phyloP scores from a whole-genome alignment of 768 basidiomycete genomes.

The Amanita subjunquillea region DNA sequence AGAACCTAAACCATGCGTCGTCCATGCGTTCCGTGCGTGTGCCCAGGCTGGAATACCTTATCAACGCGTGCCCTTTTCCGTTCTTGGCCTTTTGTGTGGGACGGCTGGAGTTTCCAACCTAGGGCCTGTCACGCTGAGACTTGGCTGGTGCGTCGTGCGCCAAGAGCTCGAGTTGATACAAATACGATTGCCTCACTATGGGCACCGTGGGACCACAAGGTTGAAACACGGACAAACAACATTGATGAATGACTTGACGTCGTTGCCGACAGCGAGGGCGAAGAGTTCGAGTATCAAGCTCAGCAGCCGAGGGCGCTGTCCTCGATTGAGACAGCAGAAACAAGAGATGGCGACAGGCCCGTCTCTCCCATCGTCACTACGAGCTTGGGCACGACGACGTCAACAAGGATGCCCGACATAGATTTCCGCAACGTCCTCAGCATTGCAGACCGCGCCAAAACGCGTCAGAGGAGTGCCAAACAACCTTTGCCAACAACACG shows the following conservation, averaged over 20 bases:
- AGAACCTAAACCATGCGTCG: too few relatives aligned
- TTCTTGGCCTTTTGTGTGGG: too few relatives aligned
- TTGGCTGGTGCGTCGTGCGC: too few relatives aligned
- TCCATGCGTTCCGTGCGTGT: too few relatives aligned
- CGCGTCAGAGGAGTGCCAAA: conserved; percentile 31
- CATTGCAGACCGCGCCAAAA: conserved; percentile 53
- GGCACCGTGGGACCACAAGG: too few relatives aligned
- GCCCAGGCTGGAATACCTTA: too few relatives aligned
- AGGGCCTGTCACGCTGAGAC: too few relatives aligned
- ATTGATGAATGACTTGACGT: neutral
- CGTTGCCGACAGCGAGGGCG: conserved; percentile 4
- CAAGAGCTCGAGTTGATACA: too few relatives aligned
- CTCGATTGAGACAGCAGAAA: conserved; percentile 1
- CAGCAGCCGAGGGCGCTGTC: neutral
- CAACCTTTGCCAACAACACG: neutral
- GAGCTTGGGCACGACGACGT: neutral
- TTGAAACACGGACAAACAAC: neutral
- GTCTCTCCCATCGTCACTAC: neutral
- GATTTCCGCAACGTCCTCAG: conserved; percentile 16
- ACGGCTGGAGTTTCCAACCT: too few relatives aligned
- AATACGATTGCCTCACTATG: too few relatives aligned
- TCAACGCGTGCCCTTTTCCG: too few relatives aligned
- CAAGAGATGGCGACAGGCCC: neutral
- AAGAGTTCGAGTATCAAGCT: neutral
- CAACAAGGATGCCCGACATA: neutral